Evolutionary conservation across 208 protist genomes (phyloP), one percentile per base, ranked within the genome.

Genomic region (Leishmania tropica): DNA sequence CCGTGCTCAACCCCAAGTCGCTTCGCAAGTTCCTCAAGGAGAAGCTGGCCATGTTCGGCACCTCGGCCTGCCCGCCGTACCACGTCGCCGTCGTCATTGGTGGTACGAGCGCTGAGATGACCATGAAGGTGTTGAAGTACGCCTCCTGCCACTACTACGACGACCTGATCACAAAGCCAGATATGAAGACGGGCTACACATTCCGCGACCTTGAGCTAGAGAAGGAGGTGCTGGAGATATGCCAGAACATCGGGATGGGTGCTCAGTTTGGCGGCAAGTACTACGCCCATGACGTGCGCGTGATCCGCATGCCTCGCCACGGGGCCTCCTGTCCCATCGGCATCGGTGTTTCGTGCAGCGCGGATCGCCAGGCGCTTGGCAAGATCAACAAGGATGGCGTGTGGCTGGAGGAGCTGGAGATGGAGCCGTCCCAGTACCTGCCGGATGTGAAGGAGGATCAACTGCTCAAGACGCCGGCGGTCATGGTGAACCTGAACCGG

Each of bases 231-330:
- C 74, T 97, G 68, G 79, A 97, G 75, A 95, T 98, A 42, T 97
- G 93, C 83, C 92, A 95, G 80, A 54, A 96, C 47, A 92, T 97
- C 79, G 98, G 98, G 71, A 99, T 99, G 89, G 98, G 98, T 35
- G 98, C 98, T n/a, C 98, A 99, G 90, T 99, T 99, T 88, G 98
- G 98, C n/a, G 98, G 98, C 21, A 99, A 99, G 89, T 99, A 99
- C 92, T 99, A 99, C 91, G 98, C 97, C 76, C 98, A 99, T 85
- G 98, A 99, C 88, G 98, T 98, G 19, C 90, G 97, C 51, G 97
- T 99, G 37, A 96, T 99, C 73, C 94, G 98, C 77, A 89, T 99
- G 83, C 97, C 97, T 28, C 94, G 97, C 68, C 97, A 99, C 84
- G 97, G 97, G 73, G 95, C 95, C 31, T 97, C 93, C 51, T 98